These are phyloP conservation scores for Nicotiana attenuata DNA, from an alignment of 257 asterid species.

Conservation along the genomic window DNA sequence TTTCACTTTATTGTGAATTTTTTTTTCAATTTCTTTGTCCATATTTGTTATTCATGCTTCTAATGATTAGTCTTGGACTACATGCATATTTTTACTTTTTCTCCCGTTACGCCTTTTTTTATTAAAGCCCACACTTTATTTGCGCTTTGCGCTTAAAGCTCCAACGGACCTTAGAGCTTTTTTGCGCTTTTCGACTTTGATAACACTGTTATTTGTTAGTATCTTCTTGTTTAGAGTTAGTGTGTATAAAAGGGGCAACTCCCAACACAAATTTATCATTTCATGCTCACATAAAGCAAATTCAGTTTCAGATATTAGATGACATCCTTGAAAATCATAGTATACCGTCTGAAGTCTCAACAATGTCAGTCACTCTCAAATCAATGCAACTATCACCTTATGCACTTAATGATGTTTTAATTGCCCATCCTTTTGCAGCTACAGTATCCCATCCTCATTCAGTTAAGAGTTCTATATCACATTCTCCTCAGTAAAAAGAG, in stretches of 20 bases:
- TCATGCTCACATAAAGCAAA: background rate
- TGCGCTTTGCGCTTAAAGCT: too few relatives aligned
- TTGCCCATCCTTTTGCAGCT: conserved; percentile 72
- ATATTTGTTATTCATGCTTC: too few relatives aligned
- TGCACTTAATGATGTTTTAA: conserved; percentile 63
- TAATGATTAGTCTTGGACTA: too few relatives aligned
- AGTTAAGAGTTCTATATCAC: conserved; percentile 24
- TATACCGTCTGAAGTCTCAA: conserved; percentile 34
- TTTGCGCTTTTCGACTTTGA: too few relatives aligned
- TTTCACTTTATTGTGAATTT: too few relatives aligned
- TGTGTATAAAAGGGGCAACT: background rate
- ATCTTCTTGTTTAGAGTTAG: too few relatives aligned
- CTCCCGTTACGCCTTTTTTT: too few relatives aligned
- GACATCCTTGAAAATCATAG: conserved; percentile 48
- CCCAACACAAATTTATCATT: background rate
- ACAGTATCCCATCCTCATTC: conserved; percentile 56
- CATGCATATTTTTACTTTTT: too few relatives aligned
- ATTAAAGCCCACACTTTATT: too few relatives aligned
- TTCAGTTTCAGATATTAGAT: conserved; percentile 36
- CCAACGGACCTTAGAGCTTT: too few relatives aligned
- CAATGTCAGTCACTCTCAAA: conserved; percentile 67
- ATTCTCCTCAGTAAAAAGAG: background rate
- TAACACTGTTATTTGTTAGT: too few relatives aligned
- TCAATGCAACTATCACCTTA: conserved; percentile 46
- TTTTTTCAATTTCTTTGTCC: too few relatives aligned